phyloP scores from a whole-genome alignment of 1,284 basidiomycete genomes.

The Pholiota adiposa region DNA sequence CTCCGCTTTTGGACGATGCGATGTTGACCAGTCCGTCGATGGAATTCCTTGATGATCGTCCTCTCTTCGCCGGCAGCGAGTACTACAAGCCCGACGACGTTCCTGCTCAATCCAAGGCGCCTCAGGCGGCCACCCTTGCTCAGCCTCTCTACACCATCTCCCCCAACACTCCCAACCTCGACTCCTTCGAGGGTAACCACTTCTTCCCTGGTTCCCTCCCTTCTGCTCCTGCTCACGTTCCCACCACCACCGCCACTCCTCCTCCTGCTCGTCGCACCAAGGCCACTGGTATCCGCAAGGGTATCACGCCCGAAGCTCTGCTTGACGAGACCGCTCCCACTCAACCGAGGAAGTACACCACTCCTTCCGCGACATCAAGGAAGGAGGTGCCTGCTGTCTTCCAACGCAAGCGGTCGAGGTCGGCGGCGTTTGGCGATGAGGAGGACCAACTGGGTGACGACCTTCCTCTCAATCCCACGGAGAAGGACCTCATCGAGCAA shows the following conservation, averaged over 20 bases:
- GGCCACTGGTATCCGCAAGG: conserved; percentile 58
- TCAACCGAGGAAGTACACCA: conserved; percentile 58
- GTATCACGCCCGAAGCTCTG: conserved; percentile 52
- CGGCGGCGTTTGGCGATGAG: conserved; percentile 52
- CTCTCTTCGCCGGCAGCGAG: conserved; percentile 38
- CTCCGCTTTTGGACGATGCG: conserved; percentile 50
- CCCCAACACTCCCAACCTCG: conserved; percentile 28
- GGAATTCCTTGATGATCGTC: conserved; percentile 33
- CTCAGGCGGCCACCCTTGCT: conserved; percentile 7
- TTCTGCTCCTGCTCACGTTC: conserved; percentile 3
- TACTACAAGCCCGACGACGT: conserved; percentile 2
- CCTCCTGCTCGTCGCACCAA: conserved; percentile 31
- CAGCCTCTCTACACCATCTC: conserved; percentile 28
- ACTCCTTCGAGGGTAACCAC: conserved; percentile 26
- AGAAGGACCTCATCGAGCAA: conserved; percentile 69
- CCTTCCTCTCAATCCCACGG: conserved; percentile 45
- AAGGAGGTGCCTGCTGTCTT: conserved; percentile 58
- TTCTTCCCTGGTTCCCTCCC: conserved; percentile 11
- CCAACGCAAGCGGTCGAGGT: conserved; percentile 60
- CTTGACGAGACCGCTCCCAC: conserved; percentile 62
- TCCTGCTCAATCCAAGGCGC: conserved; percentile 2
- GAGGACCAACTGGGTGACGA: conserved; percentile 40
- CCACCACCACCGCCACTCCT: conserved; percentile 14
- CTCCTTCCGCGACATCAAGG: conserved; percentile 60
- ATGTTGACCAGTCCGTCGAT: conserved; percentile 39